Base-by-base conservation (phyloP, 257 asterid species). In the Marsdenia floribunda region DNA sequence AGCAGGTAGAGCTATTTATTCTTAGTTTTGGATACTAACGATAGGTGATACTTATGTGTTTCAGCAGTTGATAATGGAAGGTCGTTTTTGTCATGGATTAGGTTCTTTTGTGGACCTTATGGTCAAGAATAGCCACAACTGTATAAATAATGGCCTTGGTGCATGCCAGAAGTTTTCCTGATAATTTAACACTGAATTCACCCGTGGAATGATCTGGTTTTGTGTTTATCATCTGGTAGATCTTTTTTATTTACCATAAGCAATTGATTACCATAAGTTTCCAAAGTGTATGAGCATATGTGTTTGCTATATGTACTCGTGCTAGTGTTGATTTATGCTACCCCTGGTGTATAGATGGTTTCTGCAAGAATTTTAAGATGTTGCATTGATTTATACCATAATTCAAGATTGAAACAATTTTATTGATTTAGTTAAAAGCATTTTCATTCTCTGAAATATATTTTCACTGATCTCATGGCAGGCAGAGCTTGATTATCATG, bases 401-500 rank as follows among this genome's bases (percentile, higher is more conserved):
- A 53, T 18, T 37, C 37, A 37, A 65, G 24, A 21, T 37, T 66
- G 29, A 66, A 66, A 5, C 7, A 49, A 15, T 70, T 46, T 24
- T 42, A 15, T 50, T 46, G 49, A 0, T 37, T 49, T 33, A 16
- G 4, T 22, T 49, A 49, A 16, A 12, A 38, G 47, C 57, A 47
- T 33, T 10, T 58, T 61, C 57, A 49, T 53, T 63, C 60, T 15
- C 54, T 19, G 24, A 63, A 53, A 66, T 15, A 35, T 70, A 72
- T 47, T 24, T 26, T 61, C 46, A 22, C 19, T 59, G 12, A 49
- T 68, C 35, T 49, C 63, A 3, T 71, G 38, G 78, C 71, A 85
- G 88, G 68, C 71, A 54, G 88, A 85, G 79, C 82, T 85, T 40
- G 86, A 85, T 72, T 77, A 76, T 69, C 73, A 79, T 50, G 86